Conservation (phyloP, 2,329 filamentous ascomycete genomes). For the Magnaporthales sp. region DNA sequence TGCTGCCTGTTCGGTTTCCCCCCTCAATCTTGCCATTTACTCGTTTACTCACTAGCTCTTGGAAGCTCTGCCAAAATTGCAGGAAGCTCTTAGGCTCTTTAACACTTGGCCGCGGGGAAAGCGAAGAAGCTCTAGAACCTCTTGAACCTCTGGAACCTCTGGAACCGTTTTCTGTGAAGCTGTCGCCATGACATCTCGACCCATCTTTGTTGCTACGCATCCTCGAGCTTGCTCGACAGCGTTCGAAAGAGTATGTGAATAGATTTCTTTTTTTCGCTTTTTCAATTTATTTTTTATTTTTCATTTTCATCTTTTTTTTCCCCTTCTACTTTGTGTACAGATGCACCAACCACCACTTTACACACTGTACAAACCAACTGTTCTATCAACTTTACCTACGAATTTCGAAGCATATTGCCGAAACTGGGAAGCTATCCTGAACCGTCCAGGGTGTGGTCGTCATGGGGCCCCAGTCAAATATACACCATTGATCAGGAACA, state of each 20-base stretch:
- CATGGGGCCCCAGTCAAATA: neutral
- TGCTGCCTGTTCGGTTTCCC: neutral
- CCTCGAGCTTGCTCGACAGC: conserved; percentile 93
- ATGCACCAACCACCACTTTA: neutral
- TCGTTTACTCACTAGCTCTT: neutral
- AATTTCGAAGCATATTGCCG: neutral
- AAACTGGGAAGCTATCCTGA: neutral
- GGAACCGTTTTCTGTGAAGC: neutral
- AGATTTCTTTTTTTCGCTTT: neutral
- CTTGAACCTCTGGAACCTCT: neutral
- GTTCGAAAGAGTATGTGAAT: conserved; percentile 72
- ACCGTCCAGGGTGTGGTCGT: neutral
- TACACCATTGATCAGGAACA: neutral
- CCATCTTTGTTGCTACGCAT: conserved; percentile 89
- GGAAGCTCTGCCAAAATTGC: neutral
- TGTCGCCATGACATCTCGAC: conserved; percentile 18
- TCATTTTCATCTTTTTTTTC: too few species aligned
- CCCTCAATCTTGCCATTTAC: neutral
- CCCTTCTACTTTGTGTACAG: too few species aligned
- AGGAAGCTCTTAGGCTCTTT: neutral
- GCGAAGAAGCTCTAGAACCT: neutral
- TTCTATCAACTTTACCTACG: neutral
- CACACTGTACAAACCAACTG: neutral
- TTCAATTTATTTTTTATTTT: neutral
- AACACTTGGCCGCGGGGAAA: conserved; percentile 3